A percentile compares a stretch with the other conserved stretches of the same genome.
Evolutionary conservation across 768 basidiomycete species (phyloP).

Genomic region (Trametes punicea): DNA sequence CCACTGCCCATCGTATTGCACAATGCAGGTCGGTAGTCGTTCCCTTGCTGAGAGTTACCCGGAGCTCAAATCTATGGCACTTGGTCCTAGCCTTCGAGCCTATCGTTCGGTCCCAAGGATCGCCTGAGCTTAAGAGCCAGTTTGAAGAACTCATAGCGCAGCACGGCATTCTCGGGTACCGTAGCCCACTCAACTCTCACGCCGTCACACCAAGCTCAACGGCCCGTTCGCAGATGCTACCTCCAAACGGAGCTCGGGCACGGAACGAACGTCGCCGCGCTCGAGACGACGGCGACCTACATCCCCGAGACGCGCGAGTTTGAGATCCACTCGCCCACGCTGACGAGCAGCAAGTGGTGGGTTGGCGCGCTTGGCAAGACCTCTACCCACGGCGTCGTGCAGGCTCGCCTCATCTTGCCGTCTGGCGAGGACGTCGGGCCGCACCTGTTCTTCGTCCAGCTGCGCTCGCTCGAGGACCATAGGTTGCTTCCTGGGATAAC

Average conservation of each 20-base stretch:
- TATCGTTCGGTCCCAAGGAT: conserved; percentile 61
- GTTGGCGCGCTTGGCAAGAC: conserved; percentile 69
- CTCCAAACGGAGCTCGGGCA: conserved; percentile 79
- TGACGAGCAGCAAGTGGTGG: conserved; percentile 84
- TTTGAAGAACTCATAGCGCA: conserved; percentile 48
- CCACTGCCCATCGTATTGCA: conserved; percentile 45
- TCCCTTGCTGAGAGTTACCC: too few relatives aligned
- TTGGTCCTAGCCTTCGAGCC: conserved; percentile 72
- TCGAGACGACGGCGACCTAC: conserved; percentile 79
- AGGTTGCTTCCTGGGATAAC: conserved; percentile 54
- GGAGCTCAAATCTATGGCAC: too few relatives aligned
- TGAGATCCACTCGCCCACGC: conserved; percentile 70
- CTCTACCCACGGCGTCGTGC: conserved; percentile 72
- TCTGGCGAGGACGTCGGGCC: conserved; percentile 61
- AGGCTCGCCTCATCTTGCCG: conserved; percentile 69
- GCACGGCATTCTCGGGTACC: conserved; percentile 55
- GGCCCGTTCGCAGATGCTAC: conserved; percentile 46
- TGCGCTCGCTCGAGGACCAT: conserved; percentile 64
- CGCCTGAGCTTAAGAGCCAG: conserved; percentile 47
- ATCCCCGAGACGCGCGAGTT: conserved; percentile 65
- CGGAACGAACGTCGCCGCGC: conserved; percentile 62
- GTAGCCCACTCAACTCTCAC: neutral
- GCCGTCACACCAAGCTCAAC: neutral
- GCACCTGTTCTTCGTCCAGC: conserved; percentile 71
- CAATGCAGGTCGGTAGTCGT: conserved; percentile 33